Evolutionary conservation across 768 basidiomycete species (phyloP).

Genomic region (Amanita polypyramis): DNA sequence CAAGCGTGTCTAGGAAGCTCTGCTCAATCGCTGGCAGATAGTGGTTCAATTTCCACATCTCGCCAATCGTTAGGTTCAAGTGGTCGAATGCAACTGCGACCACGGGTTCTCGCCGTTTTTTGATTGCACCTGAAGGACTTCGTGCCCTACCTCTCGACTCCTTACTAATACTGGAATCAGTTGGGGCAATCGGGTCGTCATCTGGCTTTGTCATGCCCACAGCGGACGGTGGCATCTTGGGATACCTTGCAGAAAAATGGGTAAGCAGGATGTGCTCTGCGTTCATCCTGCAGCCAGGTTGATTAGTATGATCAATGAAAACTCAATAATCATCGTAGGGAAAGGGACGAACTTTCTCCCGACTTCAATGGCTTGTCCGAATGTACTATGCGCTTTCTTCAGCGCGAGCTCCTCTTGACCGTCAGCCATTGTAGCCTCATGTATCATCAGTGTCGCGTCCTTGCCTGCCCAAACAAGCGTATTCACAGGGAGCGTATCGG

Average conservation of each 20-base stretch:
- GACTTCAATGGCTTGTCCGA: slow-evolving; percentile 77
- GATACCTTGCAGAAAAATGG: slow-evolving; percentile 92
- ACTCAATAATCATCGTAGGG: slow-evolving; percentile 7
- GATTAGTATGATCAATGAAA: slow-evolving; percentile 1
- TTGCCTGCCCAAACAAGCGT: slow-evolving; percentile 54
- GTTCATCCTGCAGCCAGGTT: slow-evolving; percentile 57
- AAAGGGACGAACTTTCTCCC: slow-evolving; percentile 46
- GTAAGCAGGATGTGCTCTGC: slow-evolving; percentile 83
- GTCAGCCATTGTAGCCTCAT: slow-evolving; percentile 90
- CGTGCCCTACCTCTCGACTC: not conserved
- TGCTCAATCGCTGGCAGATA: slow-evolving; percentile 67
- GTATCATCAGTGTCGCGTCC: slow-evolving; percentile 74
- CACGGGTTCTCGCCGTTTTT: slow-evolving; percentile 24
- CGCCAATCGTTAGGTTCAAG: slow-evolving; percentile 55
- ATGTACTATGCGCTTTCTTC: slow-evolving; percentile 80
- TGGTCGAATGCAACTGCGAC: slow-evolving; percentile 80
- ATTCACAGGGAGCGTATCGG: slow-evolving; percentile 76
- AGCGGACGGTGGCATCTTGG: slow-evolving; percentile 63
- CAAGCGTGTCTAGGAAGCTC: slow-evolving; percentile 42
- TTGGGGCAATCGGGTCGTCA: not conserved
- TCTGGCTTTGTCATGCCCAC: slow-evolving; percentile 11
- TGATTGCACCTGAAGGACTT: not conserved
- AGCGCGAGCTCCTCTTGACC: slow-evolving; percentile 65
- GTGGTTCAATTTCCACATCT: slow-evolving; percentile 79
- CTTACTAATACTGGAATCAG: not conserved